Evolutionary conservation across 2,329 filamentous ascomycete species (phyloP).

Genomic region (Scleromitrula shiraiana): DNA sequence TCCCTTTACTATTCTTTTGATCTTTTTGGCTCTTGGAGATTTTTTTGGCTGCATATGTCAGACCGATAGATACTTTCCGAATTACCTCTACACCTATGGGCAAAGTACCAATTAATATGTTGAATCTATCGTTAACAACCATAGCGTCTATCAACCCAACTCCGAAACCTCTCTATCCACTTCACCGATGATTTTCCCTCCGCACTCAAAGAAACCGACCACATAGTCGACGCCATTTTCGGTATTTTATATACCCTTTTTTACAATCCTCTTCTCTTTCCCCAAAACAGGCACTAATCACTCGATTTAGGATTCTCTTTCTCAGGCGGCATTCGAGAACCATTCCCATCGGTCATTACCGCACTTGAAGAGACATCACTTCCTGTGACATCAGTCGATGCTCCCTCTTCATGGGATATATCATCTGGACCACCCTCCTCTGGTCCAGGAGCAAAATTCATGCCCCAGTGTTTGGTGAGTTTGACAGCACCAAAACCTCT

Average conservation of each 20-base stretch:
- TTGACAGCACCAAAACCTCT: conserved; percentile 91
- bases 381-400: conserved; percentile 83
- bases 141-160: conserved; percentile 74
- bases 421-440: conserved; percentile 71
- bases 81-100: too few relatives aligned
- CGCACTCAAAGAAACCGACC: conserved; percentile 62
- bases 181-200: conserved; percentile 73
- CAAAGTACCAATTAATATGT: too few relatives aligned
- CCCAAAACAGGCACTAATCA: background rate
- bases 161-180: conserved; percentile 72
- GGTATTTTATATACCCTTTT: conserved; percentile 41
- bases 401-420: conserved; percentile 91
- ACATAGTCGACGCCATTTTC: conserved; percentile 89
- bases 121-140: background rate
- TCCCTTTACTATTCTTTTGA: background rate
- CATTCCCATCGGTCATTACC: conserved; percentile 75
- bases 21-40: background rate
- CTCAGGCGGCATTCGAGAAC: conserved; percentile 83
- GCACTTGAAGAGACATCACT: conserved; percentile 64
- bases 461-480: conserved; percentile 74
- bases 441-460: conserved; percentile 71
- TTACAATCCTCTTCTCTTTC: background rate
- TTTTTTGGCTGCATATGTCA: too few relatives aligned
- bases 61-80: too few relatives aligned
- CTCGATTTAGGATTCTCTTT: conserved; percentile 72